These are phyloP conservation scores for Penicillium sp. DNA, from an alignment of 2,329 filamentous ascomycete genomes.

Conservation along the genomic window DNA sequence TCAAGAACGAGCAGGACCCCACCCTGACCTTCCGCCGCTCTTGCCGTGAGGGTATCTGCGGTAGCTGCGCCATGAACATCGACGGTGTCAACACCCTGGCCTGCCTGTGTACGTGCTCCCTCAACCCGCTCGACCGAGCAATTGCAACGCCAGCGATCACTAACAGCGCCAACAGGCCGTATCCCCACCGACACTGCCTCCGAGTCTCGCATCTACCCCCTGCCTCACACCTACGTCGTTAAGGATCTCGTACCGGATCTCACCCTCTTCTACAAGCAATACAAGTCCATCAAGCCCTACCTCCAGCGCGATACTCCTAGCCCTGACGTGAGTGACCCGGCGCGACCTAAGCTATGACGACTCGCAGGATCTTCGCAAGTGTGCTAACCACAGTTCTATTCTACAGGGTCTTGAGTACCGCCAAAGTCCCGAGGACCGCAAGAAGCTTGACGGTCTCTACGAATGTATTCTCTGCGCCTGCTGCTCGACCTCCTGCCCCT, in stretches of 20 bases:
- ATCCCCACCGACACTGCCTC: constrained; percentile 81
- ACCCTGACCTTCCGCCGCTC: constrained; percentile 94
- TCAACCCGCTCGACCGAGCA: not conserved
- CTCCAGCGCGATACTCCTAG: constrained; percentile 86
- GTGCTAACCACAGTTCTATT: not conserved
- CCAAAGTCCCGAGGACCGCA: constrained; percentile 88
- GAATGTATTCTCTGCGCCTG: constrained; percentile 99
- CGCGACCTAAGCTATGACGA: not conserved
- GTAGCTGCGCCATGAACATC: constrained; percentile 99
- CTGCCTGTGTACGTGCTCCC: constrained; percentile 81
- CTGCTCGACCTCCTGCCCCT: constrained; percentile 99
- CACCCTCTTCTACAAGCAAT: constrained; percentile 99
- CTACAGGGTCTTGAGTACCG: constrained; percentile 84
- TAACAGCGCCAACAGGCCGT: constrained; percentile 65
- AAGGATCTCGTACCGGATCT: constrained; percentile 98
- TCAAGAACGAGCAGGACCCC: constrained; percentile 98
- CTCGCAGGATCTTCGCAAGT: too few species aligned
- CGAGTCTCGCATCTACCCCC: constrained; percentile 93
- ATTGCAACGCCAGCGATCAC: constrained; percentile 7
- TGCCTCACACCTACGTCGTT: constrained; percentile 98
- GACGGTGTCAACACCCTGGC: constrained; percentile 97
- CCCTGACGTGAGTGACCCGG: constrained; percentile 69
- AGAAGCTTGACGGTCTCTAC: constrained; percentile 96
- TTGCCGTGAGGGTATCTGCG: constrained; percentile 97
- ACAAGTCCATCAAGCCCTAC: constrained; percentile 99